Base-by-base conservation (phyloP, 371 early-diverging fungal species). In the Mortierella sp. region DNA sequence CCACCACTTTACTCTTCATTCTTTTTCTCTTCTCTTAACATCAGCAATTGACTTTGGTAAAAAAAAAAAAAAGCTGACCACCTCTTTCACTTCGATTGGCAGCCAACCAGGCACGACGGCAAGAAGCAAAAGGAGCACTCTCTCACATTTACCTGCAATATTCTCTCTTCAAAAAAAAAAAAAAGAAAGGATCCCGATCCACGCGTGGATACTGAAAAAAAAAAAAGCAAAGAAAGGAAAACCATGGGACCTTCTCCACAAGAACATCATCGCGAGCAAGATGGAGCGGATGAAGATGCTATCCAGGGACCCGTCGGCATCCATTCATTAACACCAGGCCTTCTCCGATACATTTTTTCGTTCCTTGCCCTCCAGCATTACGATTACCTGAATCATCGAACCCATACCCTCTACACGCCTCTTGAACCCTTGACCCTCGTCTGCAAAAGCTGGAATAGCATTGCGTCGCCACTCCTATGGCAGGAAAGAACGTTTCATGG, bases 401-500 rank as follows among this genome's bases (percentile, higher is more conserved):
- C 79, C 14, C 73, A 79, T 58, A 79, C 62, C 37, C 43, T 79
- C 48, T 79, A 72, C 64, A 79, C 69, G 52, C 68, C 72, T 45
- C 79, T 79, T n/a, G 79, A 73, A 16, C 79, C 79, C 4, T 72
- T 65, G 61, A 59, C 66, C 29, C 66, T 79, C 7, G 79, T 79
- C 18, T 72, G 73, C 64, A 79, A 79, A 50, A 37, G 56, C 4
- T 79, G 79, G 79, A 79, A 79, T 50, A 57, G 51, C 45, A 68
- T 79, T 43, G 79, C 73, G 9, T 79, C 79, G 23, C 79, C 79
- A 45, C 66, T 79, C 30, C 57, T 79, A 0, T 79, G 79, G 79
- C 79, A 79, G 60, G 79, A 79, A 44, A 72, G 79, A 4, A 72
- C 79, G 18, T 79, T 79, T 60, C 79, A 79, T 51, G 79, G 79